A percentile compares a stretch with the other conserved stretches of the same genome.
These are phyloP conservation scores for Forsythia suspensa DNA, from an alignment of 257 asterid species.

Conservation along the genomic window DNA sequence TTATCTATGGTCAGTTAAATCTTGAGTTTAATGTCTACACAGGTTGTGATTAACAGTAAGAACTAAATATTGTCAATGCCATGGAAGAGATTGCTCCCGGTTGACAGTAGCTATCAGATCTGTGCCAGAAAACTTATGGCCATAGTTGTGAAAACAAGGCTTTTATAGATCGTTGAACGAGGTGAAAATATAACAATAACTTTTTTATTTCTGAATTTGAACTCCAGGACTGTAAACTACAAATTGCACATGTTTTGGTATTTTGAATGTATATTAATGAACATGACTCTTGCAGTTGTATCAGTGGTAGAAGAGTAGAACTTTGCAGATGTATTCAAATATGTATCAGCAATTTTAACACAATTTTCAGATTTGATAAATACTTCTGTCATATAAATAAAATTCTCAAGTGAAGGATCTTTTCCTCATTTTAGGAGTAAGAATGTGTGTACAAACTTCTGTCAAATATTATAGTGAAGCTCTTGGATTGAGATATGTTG, in stretches of 20 bases:
- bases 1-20: neutral
- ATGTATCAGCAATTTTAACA: constrained; percentile 13
- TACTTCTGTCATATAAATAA: constrained; percentile 15
- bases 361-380: constrained; percentile 3
- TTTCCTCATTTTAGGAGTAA: neutral
- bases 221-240: neutral
- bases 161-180: constrained; percentile 16
- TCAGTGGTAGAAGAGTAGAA: constrained; percentile 17
- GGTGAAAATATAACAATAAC: constrained; percentile 6
- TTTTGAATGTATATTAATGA: constrained; percentile 27
- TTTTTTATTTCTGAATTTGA: neutral
- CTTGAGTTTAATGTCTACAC: constrained; percentile 15
- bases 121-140: neutral
- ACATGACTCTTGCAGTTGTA: constrained; percentile 17
- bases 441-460: neutral
- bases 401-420: neutral
- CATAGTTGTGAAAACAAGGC: constrained; percentile 3
- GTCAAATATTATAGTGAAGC: no score
- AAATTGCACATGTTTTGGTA: constrained; percentile 13
- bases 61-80: neutral
- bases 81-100: neutral
- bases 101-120: neutral
- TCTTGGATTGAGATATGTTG: neutral
- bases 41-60: constrained; percentile 38
- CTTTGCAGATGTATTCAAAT: constrained; percentile 11